Conservation (phyloP, 108 stramenopile species). For the Schizochytrium sp. region DNA sequence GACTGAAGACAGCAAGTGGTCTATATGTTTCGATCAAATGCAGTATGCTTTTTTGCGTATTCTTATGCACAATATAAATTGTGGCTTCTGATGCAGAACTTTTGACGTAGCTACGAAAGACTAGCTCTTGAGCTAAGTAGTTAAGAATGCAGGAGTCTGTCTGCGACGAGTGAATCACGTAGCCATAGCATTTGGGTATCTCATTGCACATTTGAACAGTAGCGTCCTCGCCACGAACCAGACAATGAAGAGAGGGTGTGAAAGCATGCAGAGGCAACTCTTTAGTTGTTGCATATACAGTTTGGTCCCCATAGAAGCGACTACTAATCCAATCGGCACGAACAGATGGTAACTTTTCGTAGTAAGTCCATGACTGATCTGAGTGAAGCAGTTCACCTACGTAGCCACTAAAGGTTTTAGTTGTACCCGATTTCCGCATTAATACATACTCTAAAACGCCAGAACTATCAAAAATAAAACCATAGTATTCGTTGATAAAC, state of each 20-base stretch:
- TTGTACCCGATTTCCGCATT: background rate
- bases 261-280: background rate
- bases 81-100: background rate
- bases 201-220: background rate
- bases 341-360: background rate
- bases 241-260: background rate
- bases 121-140: background rate
- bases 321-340: background rate
- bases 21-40: background rate
- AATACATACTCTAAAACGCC: background rate
- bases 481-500: background rate
- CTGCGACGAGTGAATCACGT: background rate
- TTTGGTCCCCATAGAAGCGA: background rate
- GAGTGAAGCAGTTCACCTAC: background rate
- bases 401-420: background rate
- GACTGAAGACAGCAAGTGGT: background rate
- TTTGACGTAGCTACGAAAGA: background rate
- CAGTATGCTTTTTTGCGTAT: background rate
- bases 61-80: background rate
- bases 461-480: background rate
- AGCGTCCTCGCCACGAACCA: background rate
- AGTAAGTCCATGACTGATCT: background rate
- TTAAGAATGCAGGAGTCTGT: background rate
- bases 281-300: background rate
- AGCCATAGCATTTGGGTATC: background rate